Conservation (phyloP, 148 eudicot genomes). For the Camellia japonica region DNA sequence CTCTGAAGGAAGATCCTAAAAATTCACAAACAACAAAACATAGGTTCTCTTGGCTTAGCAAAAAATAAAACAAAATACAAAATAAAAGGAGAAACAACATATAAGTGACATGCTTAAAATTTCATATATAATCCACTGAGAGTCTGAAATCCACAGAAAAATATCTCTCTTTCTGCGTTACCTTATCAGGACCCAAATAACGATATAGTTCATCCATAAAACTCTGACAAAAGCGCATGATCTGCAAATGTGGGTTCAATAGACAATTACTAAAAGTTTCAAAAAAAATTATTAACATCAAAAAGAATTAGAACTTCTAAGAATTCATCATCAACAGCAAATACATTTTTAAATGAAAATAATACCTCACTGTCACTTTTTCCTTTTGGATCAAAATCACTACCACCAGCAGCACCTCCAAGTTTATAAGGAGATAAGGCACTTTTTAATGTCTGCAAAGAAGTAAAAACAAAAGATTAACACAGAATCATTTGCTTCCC, state of each 20-base stretch:
- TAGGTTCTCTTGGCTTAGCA: not conserved
- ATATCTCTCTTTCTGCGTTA: constrained; percentile 20
- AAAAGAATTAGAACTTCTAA: constrained; percentile 2
- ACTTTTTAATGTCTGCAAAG: constrained; percentile 77
- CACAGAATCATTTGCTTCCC: constrained; percentile 2
- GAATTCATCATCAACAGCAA: constrained; percentile 3
- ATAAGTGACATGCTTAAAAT: not conserved
- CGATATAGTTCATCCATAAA: constrained; percentile 89
- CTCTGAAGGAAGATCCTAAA: constrained; percentile 96
- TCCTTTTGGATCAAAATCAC: constrained; percentile 98
- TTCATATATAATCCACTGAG: not conserved
- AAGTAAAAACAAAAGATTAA: not conserved
- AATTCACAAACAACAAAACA: not conserved
- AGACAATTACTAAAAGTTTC: not conserved
- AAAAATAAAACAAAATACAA: not conserved
- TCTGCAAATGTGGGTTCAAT: constrained; percentile 36
- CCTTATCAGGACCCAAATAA: constrained; percentile 95
- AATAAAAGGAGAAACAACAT: not conserved
- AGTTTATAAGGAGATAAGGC: constrained; percentile 94
- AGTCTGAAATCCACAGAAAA: not conserved
- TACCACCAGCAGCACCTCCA: constrained; percentile 98
- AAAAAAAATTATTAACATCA: not conserved
- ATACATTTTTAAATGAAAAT: constrained; percentile 11
- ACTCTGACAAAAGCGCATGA: constrained; percentile 98
- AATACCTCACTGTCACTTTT: constrained; percentile 91